Evolutionary conservation across 2,329 filamentous ascomycete genomes (phyloP).

Genomic region (Fusarium armeniacum): DNA sequence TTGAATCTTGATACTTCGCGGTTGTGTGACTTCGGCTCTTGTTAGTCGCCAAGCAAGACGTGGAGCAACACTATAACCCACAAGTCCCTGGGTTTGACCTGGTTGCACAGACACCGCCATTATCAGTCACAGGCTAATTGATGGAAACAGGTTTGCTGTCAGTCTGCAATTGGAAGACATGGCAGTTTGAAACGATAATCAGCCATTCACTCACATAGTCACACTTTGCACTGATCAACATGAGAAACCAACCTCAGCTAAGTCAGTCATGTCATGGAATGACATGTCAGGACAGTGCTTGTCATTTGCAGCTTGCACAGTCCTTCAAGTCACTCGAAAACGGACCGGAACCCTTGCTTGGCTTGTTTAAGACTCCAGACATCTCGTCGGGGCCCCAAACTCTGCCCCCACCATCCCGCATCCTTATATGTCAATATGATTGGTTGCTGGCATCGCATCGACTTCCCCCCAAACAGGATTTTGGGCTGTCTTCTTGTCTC

Average conservation of each 20-base stretch:
- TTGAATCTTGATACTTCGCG: conserved; percentile 16
- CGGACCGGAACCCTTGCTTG: conserved; percentile 53
- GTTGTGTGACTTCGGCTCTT: conserved; percentile 33
- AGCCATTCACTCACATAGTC: conserved; percentile 12
- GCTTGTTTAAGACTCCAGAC: conserved; percentile 43
- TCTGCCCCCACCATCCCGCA: conserved; percentile 48
- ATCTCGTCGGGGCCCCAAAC: conserved; percentile 41
- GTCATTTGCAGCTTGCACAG: conserved; percentile 47
- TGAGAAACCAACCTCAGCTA: conserved; percentile 8
- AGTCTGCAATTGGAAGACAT: conserved; percentile 24
- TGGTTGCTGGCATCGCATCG: conserved; percentile 30
- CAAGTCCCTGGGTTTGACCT: conserved; percentile 34
- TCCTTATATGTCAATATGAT: conserved; percentile 39
- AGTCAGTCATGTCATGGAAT: conserved; percentile 7
- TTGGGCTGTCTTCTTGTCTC: conserved; percentile 25
- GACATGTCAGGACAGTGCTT: conserved; percentile 36
- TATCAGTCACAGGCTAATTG: conserved; percentile 39
- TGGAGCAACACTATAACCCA: conserved; percentile 28
- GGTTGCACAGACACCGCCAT: conserved; percentile 41
- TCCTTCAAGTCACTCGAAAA: conserved; percentile 53
- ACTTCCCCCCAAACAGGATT: conserved; percentile 46
- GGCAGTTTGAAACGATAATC: conserved; percentile 17
- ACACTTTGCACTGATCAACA: conserved; percentile 28
- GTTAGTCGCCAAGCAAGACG: conserved; percentile 30
- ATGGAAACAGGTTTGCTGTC: conserved; percentile 36